These are phyloP conservation scores for Vigna radiata DNA, from an alignment of 306 rosid genomes.

Conservation along the genomic window DNA sequence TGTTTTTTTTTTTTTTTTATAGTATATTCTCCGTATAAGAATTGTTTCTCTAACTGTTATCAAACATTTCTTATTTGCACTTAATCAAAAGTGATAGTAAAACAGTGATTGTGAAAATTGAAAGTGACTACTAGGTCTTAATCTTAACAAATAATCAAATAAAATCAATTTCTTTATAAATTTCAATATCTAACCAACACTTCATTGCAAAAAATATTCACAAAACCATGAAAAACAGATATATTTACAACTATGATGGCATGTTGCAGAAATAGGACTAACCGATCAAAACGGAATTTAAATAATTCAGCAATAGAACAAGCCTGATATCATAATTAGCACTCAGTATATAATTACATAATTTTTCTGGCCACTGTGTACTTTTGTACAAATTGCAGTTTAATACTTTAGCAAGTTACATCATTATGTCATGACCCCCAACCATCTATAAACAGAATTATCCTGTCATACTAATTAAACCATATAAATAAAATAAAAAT, in stretches of 20 bases:
- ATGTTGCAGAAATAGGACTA: background rate
- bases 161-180: too few relatives aligned
- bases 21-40: too few relatives aligned
- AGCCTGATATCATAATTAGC: constrained; percentile 25
- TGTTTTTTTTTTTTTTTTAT: too few relatives aligned
- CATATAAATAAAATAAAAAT: constrained; percentile 38
- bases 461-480: constrained; percentile 40
- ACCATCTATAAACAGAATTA: constrained; percentile 37
- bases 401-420: constrained; percentile 39
- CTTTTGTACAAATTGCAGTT: constrained; percentile 45
- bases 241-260: background rate
- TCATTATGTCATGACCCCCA: constrained; percentile 42
- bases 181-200: too few relatives aligned
- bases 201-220: too few relatives aligned
- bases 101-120: too few relatives aligned
- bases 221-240: background rate
- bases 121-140: too few relatives aligned
- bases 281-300: background rate
- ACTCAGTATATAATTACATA: constrained; percentile 15
- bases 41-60: too few relatives aligned
- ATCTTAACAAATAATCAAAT: too few relatives aligned
- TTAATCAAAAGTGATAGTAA: too few relatives aligned
- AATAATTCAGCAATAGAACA: constrained; percentile 4
- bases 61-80: too few relatives aligned
- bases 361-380: constrained; percentile 30